Evolutionary conservation across 352 stramenopile genomes (phyloP).

Genomic region (Pythium volutum): DNA sequence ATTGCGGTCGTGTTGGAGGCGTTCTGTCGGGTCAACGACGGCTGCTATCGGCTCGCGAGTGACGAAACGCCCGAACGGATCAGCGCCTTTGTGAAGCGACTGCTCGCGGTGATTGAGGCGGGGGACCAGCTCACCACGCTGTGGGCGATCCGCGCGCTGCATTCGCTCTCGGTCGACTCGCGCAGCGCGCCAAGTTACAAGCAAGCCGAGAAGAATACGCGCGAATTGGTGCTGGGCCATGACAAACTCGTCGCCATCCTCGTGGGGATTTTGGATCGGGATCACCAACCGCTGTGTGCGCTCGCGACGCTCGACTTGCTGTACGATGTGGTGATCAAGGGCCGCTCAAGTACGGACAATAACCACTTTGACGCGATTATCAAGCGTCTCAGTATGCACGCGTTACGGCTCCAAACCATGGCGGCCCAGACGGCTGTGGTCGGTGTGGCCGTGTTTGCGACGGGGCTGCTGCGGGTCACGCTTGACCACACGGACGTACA

Average conservation of each 20-base stretch:
- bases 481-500: constrained; percentile 68
- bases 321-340: constrained; percentile 57
- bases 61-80: constrained; percentile 38
- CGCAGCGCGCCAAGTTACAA: constrained; percentile 34
- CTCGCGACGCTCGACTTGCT: constrained; percentile 63
- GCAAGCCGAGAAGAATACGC: constrained; percentile 51
- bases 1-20: constrained; percentile 63
- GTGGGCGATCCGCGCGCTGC: constrained; percentile 58
- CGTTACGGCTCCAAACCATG: constrained; percentile 46
- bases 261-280: constrained; percentile 41
- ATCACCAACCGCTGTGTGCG: constrained; percentile 44
- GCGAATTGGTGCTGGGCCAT: constrained; percentile 56
- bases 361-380: constrained; percentile 74
- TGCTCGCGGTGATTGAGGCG: constrained; percentile 34
- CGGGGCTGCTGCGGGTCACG: constrained; percentile 64
- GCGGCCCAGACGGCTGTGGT: constrained; percentile 45
- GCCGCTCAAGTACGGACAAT: constrained; percentile 64
- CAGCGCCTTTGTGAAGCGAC: constrained; percentile 8
- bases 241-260: constrained; percentile 61
- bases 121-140: constrained; percentile 48
- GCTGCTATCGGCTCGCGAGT: constrained; percentile 60
- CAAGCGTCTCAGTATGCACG: constrained; percentile 54
- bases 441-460: constrained; percentile 53
- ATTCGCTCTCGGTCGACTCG: constrained; percentile 59
- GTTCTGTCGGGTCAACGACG: constrained; percentile 71